phyloP scores from a whole-genome alignment of 306 rosid genomes.

The Vachellia collinsii region DNA sequence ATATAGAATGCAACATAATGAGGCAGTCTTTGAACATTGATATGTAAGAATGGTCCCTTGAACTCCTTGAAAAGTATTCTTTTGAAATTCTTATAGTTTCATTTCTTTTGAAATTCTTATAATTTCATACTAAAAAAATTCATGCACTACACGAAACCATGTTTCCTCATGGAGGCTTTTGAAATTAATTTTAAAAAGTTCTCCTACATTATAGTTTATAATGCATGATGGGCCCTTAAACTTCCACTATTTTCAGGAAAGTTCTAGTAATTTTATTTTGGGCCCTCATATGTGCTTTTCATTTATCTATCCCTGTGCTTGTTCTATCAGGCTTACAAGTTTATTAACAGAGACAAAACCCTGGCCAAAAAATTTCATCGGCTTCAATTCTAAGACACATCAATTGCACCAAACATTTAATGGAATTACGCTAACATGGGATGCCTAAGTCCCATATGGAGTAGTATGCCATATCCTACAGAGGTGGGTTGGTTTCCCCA shows the following conservation, averaged over 20 bases:
- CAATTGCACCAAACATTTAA: conserved; percentile 14
- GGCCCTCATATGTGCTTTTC: conserved; percentile 15
- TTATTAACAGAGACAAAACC: background rate
- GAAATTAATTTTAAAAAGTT: no score
- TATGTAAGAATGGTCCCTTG: conserved; percentile 8
- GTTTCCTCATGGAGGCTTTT: no score
- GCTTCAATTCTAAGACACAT: background rate
- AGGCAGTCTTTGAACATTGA: conserved; percentile 6
- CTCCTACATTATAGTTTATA: background rate
- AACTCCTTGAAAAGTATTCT: background rate
- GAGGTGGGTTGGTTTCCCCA: no score
- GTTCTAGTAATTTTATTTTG: conserved; percentile 18
- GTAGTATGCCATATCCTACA: no score
- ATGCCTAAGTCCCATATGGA: no score
- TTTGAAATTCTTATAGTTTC: background rate
- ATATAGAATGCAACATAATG: conserved; percentile 8
- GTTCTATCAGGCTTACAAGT: background rate
- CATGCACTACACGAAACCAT: conserved; percentile 4
- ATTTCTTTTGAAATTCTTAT: background rate
- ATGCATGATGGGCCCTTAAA: conserved; percentile 1
- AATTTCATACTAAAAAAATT: background rate
- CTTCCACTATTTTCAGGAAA: conserved; percentile 1
- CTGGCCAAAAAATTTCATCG: conserved; percentile 2
- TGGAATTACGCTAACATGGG: no score
- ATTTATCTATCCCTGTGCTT: background rate